These are phyloP conservation scores for Colletotrichum theobromicola DNA, from an alignment of 2,329 filamentous ascomycete genomes.

Conservation along the genomic window DNA sequence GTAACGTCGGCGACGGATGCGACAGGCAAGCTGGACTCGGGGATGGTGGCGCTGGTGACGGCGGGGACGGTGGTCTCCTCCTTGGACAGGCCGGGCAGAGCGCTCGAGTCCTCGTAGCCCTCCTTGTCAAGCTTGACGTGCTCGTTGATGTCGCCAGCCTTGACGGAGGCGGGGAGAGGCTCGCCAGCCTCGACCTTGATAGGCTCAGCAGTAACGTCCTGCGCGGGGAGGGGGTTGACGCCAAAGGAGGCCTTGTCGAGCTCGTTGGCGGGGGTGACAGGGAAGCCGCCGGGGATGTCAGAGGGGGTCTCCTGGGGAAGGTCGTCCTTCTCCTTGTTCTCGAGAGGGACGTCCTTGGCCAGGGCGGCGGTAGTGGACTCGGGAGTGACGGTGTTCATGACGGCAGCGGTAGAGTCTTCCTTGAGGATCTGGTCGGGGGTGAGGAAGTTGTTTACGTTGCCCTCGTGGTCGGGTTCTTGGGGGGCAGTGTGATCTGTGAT, in stretches of 20 bases:
- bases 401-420: conserved; percentile 50
- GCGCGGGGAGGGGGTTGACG: conserved; percentile 67
- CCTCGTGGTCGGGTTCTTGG: conserved; percentile 80
- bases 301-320: conserved; percentile 31
- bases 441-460: conserved; percentile 94
- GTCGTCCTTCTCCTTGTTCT: conserved; percentile 25
- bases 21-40: conserved; percentile 82
- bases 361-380: conserved; percentile 74
- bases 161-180: conserved; percentile 75
- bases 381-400: conserved; percentile 72
- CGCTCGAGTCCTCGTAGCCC: conserved; percentile 84
- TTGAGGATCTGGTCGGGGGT: conserved; percentile 71
- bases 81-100: conserved; percentile 58
- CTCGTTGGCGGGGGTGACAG: conserved; percentile 68
- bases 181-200: conserved; percentile 81
- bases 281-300: conserved; percentile 54
- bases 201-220: conserved; percentile 75
- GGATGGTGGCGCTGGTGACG: conserved; percentile 70
- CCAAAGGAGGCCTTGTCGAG: conserved; percentile 55
- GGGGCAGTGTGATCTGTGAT: conserved; percentile 80
- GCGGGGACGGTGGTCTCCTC: conserved; percentile 47
- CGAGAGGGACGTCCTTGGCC: conserved; percentile 54
- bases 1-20: conserved; percentile 43
- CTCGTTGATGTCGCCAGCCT: conserved; percentile 69
- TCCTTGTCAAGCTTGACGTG: conserved; percentile 82